Base-by-base conservation (phyloP, 1,284 basidiomycete genomes). In the Anthracocystis walkeri region DNA sequence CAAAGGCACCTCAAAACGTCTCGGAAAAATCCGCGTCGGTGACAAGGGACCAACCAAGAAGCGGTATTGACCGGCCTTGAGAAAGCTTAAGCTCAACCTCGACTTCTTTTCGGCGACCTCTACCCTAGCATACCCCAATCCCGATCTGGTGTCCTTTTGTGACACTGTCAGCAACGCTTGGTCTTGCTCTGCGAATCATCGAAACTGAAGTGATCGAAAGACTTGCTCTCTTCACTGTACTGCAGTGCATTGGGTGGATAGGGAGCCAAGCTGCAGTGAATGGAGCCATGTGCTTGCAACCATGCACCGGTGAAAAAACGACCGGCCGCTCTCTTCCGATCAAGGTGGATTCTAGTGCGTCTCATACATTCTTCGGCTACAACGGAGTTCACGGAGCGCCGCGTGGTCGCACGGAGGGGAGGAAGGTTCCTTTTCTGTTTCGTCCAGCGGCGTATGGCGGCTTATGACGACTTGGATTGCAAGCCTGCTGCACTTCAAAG, bases 61-160 rank as follows among this genome's bases (percentile, higher is more conserved):
- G 52, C 61, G 66, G 61, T 64, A 69, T 60, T 69, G 66, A 69
- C 61, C 57, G 66, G 66, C 60, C 51, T 49, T 68, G 66, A 31
- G 18, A n/a, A n/a, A 35, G 21, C 21, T 27, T 16, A 46, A 21
- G 6, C 23, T 14, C 21, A 14, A 23, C 45, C 25, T 3, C 38
- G 25, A 46, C 18, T 38, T 4, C 5, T 5, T 29, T 29, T 29
- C 42, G 21, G 38, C 49, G 35, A 35, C 45, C 35, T n/a, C 38
- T 49, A n/a, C 45, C 12, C 14, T 25, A 11, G 33, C 42, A 7
- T 8, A 8, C 20, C 42, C 20, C 20, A 21, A 11, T 20, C 20
- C 42, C 20, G 11, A 45, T 45, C 46, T 48, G 46, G 10, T 48
- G 14, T 48, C 12, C 18, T 42, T 11, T 42, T 3, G 23, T 7